phyloP scores from a whole-genome alignment of 805 yeast species.

The Metschnikowia noctiluminum region DNA sequence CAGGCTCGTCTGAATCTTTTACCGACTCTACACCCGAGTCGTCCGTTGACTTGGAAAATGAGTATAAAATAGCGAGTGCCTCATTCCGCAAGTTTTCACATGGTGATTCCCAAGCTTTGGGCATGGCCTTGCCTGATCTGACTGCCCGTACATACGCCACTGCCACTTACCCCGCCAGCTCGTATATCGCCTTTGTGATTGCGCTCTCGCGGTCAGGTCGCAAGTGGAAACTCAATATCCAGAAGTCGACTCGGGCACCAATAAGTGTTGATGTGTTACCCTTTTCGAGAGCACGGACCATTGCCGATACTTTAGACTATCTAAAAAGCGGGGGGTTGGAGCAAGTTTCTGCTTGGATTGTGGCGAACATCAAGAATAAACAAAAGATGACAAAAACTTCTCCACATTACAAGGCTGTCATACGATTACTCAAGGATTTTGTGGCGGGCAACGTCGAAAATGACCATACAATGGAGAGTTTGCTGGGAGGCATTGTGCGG shows the following conservation, averaged over 20 bases:
- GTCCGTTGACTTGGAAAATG: no score
- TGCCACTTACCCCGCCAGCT: conserved; percentile 6
- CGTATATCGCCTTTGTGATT: conserved; percentile 16
- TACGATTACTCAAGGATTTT: conserved; percentile 51
- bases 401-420: conserved; percentile 29
- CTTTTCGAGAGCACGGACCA: conserved; percentile 11
- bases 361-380: not conserved
- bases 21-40: no score
- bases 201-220: conserved; percentile 14
- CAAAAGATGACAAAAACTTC: conserved; percentile 7
- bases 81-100: not conserved
- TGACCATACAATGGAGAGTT: conserved; percentile 45
- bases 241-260: conserved; percentile 28
- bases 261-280: conserved; percentile 35
- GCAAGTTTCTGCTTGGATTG: conserved; percentile 22
- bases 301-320: conserved; percentile 16
- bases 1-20: no score
- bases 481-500: conserved; percentile 36
- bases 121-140: conserved; percentile 3
- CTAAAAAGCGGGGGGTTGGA: conserved; percentile 22
- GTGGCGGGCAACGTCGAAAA: conserved; percentile 51
- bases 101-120: conserved; percentile 1
- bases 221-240: conserved; percentile 24
- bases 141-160: conserved; percentile 2
- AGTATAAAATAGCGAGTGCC: not conserved